Evolutionary conservation across 495 filamentous ascomycete genomes (phyloP).

Genomic region (Pseudevernia furfuracea): DNA sequence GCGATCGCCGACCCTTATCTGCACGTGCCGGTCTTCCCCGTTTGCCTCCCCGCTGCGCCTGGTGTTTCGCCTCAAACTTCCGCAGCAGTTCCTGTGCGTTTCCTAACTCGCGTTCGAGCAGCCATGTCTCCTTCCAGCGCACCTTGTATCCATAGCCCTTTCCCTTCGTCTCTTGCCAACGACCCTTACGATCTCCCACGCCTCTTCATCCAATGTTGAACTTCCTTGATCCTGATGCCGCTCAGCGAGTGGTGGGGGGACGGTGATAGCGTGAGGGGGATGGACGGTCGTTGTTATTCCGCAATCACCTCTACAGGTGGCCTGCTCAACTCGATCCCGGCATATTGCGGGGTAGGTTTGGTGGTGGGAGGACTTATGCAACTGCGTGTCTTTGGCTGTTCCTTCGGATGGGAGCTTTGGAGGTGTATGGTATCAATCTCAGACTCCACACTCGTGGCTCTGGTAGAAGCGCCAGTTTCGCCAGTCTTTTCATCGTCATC

Average conservation of each 20-base stretch:
- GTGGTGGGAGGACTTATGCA: conserved; percentile 12
- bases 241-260: conserved; percentile 1
- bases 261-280: conserved; percentile 10
- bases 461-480: no score
- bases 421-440: no score
- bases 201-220: conserved; percentile 7
- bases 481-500: no score
- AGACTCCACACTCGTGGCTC: no score
- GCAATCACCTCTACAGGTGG: conserved; percentile 4
- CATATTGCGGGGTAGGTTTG: conserved; percentile 12
- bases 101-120: conserved; percentile 12
- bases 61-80: conserved; percentile 15
- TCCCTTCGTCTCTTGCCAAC: conserved; percentile 2
- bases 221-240: no score
- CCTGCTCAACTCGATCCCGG: no score
- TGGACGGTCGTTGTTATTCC: conserved; percentile 2
- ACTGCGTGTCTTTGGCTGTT: no score
- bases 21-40: conserved; percentile 8
- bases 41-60: conserved; percentile 13
- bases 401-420: no score
- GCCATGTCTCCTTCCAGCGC: conserved; percentile 6
- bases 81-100: conserved; percentile 8
- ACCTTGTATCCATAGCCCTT: conserved; percentile 14
- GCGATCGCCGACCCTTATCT: conserved; percentile 7
- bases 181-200: conserved; percentile 9